A percentile compares a stretch with the other conserved stretches of the same genome.
Conservation (phyloP, 768 basidiomycete genomes). For the Phaeolepiota aurea region DNA sequence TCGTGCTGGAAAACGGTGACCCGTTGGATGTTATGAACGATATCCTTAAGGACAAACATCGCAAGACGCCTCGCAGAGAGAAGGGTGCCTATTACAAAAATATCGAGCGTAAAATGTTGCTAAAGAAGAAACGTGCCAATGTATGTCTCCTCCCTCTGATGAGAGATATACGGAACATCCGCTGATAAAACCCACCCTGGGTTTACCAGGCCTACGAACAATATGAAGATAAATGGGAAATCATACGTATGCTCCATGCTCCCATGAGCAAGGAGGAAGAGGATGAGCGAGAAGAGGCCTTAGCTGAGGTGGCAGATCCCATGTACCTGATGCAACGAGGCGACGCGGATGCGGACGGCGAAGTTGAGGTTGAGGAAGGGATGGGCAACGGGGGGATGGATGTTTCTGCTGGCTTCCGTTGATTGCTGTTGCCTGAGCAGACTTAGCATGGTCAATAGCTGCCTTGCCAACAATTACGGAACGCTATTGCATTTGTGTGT, state of each 20-base stretch:
- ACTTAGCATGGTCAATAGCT: no score
- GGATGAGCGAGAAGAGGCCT: conserved; percentile 68
- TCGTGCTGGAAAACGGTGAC: conserved; percentile 63
- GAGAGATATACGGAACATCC: no score
- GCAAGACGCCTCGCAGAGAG: conserved; percentile 19
- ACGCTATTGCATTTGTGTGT: no score
- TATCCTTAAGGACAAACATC: conserved; percentile 22
- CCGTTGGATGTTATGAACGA: conserved; percentile 22
- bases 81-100: conserved; percentile 86
- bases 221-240: conserved; percentile 76
- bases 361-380: conserved; percentile 36
- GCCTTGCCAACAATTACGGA: no score
- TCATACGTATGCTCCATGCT: conserved; percentile 65
- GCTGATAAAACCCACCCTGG: no score
- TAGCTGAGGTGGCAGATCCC: conserved; percentile 73
- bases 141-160: conserved; percentile 34
- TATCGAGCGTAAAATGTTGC: conserved; percentile 80
- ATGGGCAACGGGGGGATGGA: neutral
- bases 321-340: conserved; percentile 44
- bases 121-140: conserved; percentile 79
- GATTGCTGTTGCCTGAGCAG: neutral
- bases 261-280: conserved; percentile 68
- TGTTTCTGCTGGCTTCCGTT: neutral
- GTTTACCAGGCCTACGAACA: conserved; percentile 53
- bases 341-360: conserved; percentile 62